A percentile compares a stretch with the other conserved stretches of the same genome.
These are phyloP conservation scores for Phytophthora europaea DNA, from an alignment of 352 stramenopile species.

Conservation along the genomic window DNA sequence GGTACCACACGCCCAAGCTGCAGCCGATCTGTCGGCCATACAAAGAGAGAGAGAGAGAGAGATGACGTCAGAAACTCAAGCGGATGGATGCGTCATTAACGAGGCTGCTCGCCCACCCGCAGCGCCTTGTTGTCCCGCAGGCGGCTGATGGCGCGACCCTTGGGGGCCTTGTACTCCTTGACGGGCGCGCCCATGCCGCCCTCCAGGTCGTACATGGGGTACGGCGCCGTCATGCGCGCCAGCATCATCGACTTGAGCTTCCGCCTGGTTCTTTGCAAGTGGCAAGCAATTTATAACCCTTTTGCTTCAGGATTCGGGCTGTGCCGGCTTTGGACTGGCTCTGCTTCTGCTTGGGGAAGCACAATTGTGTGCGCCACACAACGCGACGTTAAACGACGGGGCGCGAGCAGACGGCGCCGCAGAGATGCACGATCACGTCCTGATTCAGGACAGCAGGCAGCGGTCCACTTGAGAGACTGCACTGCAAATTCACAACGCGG, in stretches of 20 bases:
- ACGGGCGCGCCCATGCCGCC: conserved; percentile 26
- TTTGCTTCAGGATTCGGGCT: conserved; percentile 12
- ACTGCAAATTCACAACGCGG: background rate
- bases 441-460: background rate
- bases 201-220: conserved; percentile 50
- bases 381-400: background rate
- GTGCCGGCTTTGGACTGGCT: conserved; percentile 23
- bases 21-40: conserved; percentile 37
- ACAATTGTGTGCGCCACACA: conserved; percentile 14
- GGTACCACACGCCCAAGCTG: conserved; percentile 75
- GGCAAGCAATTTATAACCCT: conserved; percentile 22
- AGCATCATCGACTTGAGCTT: conserved; percentile 24
- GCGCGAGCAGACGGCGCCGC: background rate
- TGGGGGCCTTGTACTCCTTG: conserved; percentile 33
- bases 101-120: conserved; percentile 11
- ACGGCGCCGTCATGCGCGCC: conserved; percentile 36
- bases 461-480: background rate
- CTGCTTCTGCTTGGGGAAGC: conserved; percentile 5
- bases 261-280: conserved; percentile 29
- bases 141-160: conserved; percentile 24
- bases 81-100: background rate
- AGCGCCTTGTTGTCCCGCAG: conserved; percentile 47
- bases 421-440: too few species aligned
- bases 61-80: background rate
- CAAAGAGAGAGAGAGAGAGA: background rate